Evolutionary conservation across 169 alveolate genomes (phyloP), one percentile per base, ranked within the genome.

Genomic region (Eimeria zaria): DNA sequence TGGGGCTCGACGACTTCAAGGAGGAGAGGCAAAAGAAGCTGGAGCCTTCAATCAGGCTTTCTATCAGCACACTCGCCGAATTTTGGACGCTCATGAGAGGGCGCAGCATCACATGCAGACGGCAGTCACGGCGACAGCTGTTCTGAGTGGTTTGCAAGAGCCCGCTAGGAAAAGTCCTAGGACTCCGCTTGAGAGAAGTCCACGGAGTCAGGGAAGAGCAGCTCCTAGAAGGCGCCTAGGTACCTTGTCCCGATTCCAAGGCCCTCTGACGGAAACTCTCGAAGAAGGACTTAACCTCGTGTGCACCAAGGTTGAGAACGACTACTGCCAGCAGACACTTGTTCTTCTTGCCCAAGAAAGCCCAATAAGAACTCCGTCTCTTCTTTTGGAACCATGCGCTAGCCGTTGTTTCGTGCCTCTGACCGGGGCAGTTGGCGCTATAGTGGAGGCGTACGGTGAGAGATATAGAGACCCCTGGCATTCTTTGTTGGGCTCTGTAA

Each of bases 321-420:
- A 95, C 85, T 96, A 81, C 78, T 97, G 98, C 81, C 98, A 97
- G 92, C 98, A 97, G 80, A 96, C 98, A 27, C 93, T 97, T 11
- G 95, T 96, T 22, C 87, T 97, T 18, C 90, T 97, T 22, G 84
- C 97, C n/a, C 97, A 93, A 69, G 97, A 93, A 41, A 95, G 96
- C 88, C 98, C 98, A 8, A 94, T 97, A 36, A 85, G 96, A 74
- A 95, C 97, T 53, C 97, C 97, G 48, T 74, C 97, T 14, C 96
- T 97, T 14, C 89, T 97, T 27, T 39, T 95, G 46, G 96, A 96
- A 81, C 98, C 98, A 27, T 97, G 98, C 90, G 94, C 96, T 46
- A 96, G 97, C 64, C 97, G 95, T 55, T 97, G 98, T 53, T 97
- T 97, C 62, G 97, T 96, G 14, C 97, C 96, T 33, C 88, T 97